phyloP scores from a whole-genome alignment of 148 eudicot genomes.

The Diospyros lotus region DNA sequence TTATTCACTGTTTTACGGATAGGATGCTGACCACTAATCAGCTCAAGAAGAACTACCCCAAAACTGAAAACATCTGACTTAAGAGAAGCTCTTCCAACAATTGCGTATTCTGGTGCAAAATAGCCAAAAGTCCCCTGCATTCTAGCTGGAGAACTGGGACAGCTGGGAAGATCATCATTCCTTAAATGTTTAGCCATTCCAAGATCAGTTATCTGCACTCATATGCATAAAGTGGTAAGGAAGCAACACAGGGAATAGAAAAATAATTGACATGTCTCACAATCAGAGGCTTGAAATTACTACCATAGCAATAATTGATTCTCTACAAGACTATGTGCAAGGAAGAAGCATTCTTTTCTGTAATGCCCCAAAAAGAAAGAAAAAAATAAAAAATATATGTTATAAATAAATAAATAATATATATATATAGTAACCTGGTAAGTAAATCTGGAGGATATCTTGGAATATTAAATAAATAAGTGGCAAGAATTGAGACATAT shows the following conservation, averaged over 20 bases:
- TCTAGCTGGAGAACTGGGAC: constrained; percentile 82
- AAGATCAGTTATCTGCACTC: constrained; percentile 88
- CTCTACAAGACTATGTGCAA: neutral
- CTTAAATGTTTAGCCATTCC: constrained; percentile 86
- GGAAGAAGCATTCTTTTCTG: neutral
- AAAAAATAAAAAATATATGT: no score
- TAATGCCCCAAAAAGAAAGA: no score
- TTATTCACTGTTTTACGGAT: constrained; percentile 46
- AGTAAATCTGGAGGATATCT: no score
- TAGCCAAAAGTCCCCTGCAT: constrained; percentile 97
- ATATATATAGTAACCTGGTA: no score
- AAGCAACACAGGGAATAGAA: neutral
- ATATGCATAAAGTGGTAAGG: constrained; percentile 2
- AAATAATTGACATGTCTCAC: neutral
- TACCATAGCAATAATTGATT: neutral
- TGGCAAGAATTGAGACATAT: no score
- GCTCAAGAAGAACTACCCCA: constrained; percentile 94
- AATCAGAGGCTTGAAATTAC: neutral
- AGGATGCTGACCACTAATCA: constrained; percentile 83
- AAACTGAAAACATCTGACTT: constrained; percentile 98
- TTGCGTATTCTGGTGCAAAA: constrained; percentile 96
- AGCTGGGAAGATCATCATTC: constrained; percentile 62
- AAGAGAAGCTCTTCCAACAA: constrained; percentile 75
- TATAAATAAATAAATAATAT: no score
- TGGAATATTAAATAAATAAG: no score